Base-by-base conservation (phyloP, 2,329 filamentous ascomycete genomes). In the Calycina marina region DNA sequence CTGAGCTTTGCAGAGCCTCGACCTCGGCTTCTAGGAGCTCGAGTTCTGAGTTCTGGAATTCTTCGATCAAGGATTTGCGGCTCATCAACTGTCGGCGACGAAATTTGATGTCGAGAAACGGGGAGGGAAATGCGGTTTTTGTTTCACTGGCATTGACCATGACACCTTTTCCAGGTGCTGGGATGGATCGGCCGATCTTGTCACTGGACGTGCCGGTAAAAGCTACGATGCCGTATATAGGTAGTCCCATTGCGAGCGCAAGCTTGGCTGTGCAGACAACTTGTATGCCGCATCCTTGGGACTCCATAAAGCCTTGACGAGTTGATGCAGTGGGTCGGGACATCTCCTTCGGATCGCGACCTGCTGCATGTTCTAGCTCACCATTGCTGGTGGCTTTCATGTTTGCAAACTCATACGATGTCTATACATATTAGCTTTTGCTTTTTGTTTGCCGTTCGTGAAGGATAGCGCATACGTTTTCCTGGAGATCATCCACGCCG, bases 301-400 rank as follows among this genome's bases (percentile, higher is more conserved):
- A 93, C 60, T 96, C 88, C 85, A 96, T 93, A 66, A 96, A 96
- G 24, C 88, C 88, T 47, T 84, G 86, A 57, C 88, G 72, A 40
- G 88, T 94, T 4, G 88, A 94, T 25, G 90, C 93, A 4, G 85
- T 88, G 4, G 88, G 88, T 36, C 88, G 79, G 18, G 88, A 96
- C 88, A 96, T 96, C 59, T 96, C 88, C 57, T 76, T 72, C 10
- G 88, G 85, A 26, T 85, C 93, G 42, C 88, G 81, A 30, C 88
- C 88, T 50, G 93, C 85, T 6, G 74, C 83, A 47, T 94, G 81
- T 56, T 96, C 88, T 44, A 93, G 83, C 40, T 92, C 77, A n/a
- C 85, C 84, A 54, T 94, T 94, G 69, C 83, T 93, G 35, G 88
- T 96, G 36, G 88, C 88, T 62, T 93, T 92, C 88, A 96, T 96